A percentile compares a stretch with the other conserved stretches of the same genome.
phyloP scores from a whole-genome alignment of 805 yeast species.

The Ogataea henricii region DNA sequence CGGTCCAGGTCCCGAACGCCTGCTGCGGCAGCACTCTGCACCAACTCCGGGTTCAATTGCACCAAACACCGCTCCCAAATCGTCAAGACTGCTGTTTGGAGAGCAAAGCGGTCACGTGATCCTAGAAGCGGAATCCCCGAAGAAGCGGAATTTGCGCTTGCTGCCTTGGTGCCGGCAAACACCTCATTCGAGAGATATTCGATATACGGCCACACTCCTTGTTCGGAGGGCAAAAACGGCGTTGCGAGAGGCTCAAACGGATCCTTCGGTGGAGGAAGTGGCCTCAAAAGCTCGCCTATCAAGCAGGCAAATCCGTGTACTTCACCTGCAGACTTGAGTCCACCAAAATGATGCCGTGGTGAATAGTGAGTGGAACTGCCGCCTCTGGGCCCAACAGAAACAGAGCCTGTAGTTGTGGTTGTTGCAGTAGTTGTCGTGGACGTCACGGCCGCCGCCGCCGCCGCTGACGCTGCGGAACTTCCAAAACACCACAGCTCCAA shows the following conservation, averaged over 20 bases:
- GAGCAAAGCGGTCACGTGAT: constrained; percentile 37
- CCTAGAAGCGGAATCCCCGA: constrained; percentile 26
- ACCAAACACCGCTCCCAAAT: constrained; percentile 50
- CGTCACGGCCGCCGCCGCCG: neutral
- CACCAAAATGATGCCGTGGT: neutral
- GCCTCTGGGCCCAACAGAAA: neutral
- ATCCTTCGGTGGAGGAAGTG: constrained; percentile 29
- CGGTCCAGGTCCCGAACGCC: constrained; percentile 45
- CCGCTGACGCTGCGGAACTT: neutral
- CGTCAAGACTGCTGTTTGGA: constrained; percentile 58
- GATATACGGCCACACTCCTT: constrained; percentile 77
- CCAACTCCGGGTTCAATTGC: constrained; percentile 54
- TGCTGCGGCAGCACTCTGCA: constrained; percentile 54
- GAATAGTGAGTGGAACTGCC: neutral
- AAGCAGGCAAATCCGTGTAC: constrained; percentile 63
- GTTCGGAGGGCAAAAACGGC: constrained; percentile 49
- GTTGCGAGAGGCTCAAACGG: constrained; percentile 43
- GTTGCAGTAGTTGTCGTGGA: neutral
- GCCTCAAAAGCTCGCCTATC: constrained; percentile 40
- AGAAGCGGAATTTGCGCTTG: constrained; percentile 17
- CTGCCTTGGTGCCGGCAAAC: constrained; percentile 52
- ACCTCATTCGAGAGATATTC: constrained; percentile 72
- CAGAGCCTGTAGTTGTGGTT: neutral
- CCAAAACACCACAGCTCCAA: constrained; percentile 69
- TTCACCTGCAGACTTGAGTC: constrained; percentile 34